Conservation (phyloP, 352 stramenopile genomes). For the Phytophthora kernoviae region DNA sequence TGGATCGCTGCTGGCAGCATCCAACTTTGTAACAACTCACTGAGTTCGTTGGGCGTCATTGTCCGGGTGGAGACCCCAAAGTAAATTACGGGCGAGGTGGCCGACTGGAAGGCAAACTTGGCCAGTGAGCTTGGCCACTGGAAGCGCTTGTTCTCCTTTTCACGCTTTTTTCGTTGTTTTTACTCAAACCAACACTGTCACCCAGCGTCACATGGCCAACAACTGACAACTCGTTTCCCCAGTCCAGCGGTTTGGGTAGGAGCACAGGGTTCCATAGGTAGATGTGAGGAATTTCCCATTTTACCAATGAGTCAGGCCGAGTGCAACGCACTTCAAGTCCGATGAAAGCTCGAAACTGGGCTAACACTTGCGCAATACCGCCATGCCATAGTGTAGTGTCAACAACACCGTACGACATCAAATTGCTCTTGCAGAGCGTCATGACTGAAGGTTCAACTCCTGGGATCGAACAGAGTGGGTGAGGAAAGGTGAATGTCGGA, state of each 20-base stretch:
- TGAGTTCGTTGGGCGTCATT: slow-evolving; percentile 31
- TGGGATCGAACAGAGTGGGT: slow-evolving; percentile 37
- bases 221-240: slow-evolving; percentile 42
- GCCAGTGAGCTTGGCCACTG: slow-evolving; percentile 12
- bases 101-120: slow-evolving; percentile 24
- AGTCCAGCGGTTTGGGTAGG: slow-evolving; percentile 46
- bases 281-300: slow-evolving; percentile 52
- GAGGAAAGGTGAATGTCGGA: slow-evolving; percentile 48
- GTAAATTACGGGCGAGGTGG: slow-evolving; percentile 38
- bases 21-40: slow-evolving; percentile 42
- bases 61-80: slow-evolving; percentile 43
- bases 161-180: slow-evolving; percentile 13
- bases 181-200: slow-evolving; percentile 19
- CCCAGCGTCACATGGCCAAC: slow-evolving; percentile 40
- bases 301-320: slow-evolving; percentile 25
- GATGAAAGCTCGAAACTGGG: slow-evolving; percentile 53
- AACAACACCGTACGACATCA: slow-evolving; percentile 37
- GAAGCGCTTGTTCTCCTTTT: slow-evolving; percentile 27
- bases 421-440: slow-evolving; percentile 39
- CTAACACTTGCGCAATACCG: slow-evolving; percentile 35
- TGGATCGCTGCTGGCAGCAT: slow-evolving; percentile 21
- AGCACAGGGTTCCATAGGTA: slow-evolving; percentile 54
- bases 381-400: slow-evolving; percentile 39
- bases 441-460: slow-evolving; percentile 25
- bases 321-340: slow-evolving; percentile 36